Percentiles rank a stretch among this genome's conserved stretches.
Conservation (phyloP, 139 green algal genomes). For the Haematococcus sp. region DNA sequence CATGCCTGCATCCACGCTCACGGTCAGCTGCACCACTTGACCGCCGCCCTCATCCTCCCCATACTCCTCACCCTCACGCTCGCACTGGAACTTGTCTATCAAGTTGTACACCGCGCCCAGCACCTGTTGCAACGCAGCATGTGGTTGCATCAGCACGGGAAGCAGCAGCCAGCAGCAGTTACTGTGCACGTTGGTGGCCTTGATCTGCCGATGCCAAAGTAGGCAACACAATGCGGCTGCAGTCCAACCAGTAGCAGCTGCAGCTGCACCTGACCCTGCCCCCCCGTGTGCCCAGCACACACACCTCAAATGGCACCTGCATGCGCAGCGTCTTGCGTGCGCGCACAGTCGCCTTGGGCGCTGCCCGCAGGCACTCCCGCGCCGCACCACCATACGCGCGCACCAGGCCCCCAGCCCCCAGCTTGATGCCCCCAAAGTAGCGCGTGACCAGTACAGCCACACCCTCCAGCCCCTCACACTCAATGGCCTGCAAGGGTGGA, state of each 20-base stretch:
- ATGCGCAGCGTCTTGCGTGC: neutral
- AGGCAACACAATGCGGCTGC: too few species aligned
- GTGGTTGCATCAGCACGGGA: neutral
- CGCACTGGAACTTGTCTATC: slow-evolving; percentile 28
- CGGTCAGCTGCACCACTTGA: slow-evolving; percentile 12
- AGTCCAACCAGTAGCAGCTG: too few species aligned
- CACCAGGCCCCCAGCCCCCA: slow-evolving; percentile 81
- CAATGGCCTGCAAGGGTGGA: slow-evolving; percentile 52
- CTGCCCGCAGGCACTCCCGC: slow-evolving; percentile 59
- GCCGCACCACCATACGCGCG: slow-evolving; percentile 65
- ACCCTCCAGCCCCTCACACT: slow-evolving; percentile 63
- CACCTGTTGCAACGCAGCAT: slow-evolving; percentile 31
- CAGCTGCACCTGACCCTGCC: too few species aligned
- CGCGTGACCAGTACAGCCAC: slow-evolving; percentile 73
- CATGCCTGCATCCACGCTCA: slow-evolving; percentile 18
- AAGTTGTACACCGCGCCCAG: slow-evolving; percentile 41
- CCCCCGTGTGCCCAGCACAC: too few species aligned
- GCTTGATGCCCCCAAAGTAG: slow-evolving; percentile 85
- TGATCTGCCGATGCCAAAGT: neutral
- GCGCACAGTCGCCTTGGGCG: slow-evolving; percentile 31
- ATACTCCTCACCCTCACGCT: slow-evolving; percentile 23
- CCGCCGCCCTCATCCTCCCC: slow-evolving; percentile 24
- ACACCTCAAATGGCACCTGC: slow-evolving; percentile 45
- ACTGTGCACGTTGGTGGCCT: neutral
- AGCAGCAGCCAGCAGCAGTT: slow-evolving; percentile 1